Base-by-base conservation (phyloP, 2,329 filamentous ascomycete genomes). In the Leptodontidium sp. region DNA sequence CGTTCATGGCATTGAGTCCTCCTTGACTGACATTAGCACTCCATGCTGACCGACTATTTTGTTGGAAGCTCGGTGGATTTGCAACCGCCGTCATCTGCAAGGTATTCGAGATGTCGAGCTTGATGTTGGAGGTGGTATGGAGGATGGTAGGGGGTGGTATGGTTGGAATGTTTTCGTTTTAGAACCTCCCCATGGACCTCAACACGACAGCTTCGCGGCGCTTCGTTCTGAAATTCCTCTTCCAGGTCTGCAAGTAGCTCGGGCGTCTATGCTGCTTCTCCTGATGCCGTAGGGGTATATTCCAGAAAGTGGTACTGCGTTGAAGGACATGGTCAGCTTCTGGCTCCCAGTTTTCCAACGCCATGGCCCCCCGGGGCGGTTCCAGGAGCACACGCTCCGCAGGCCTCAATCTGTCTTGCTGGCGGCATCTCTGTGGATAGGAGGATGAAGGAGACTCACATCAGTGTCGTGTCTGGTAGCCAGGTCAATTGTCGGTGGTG, bases 1-100 rank as follows among this genome's bases (percentile, higher is more conserved):
- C 83, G 82, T 91, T 93, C 89, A 93, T 92, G 78, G 91, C 86
- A 83, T 87, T 85, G 76, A 88, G 82, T 79, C 85, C 85, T 82
- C 86, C 88, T 82, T 86, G 83, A 68, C 77, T 77, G 75, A 84
- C 84, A 81, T 85, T 89, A 87, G 86, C 83, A 79, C 86, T 84
- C 88, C 88, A 91, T 90, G 83, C 84, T 84, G 87, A 84, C 80
- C 88, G 85, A 78, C 87, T 89, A 78, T 88, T 85, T 77, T 87
- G 87, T 78, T 86, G 82, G 77, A 91, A 89, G 78, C 84, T 87
- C 79, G 87, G 87, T 75, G 87, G 87, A 75, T 84, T 90, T 72
- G 88, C 88, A 78, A 91, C 88, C 78, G 89, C 89, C 81, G 88
- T 91, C 89, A 91, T 91, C 76, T 77, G 77, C 73, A 63, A 75